These are phyloP conservation scores for Aspergillus affinis DNA, from an alignment of 495 filamentous ascomycete genomes.

Conservation along the genomic window DNA sequence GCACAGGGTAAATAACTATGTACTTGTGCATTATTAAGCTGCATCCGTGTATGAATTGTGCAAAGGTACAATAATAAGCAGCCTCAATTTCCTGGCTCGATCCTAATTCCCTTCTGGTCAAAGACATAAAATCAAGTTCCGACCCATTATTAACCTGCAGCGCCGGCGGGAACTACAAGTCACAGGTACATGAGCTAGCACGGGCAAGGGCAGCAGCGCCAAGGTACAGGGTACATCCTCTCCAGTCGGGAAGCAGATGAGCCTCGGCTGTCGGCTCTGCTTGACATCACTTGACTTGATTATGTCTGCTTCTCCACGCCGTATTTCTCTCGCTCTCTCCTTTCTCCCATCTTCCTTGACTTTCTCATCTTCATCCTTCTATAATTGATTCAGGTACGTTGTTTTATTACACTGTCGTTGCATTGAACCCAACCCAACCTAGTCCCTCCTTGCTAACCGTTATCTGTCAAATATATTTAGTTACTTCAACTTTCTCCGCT, in stretches of 20 bases:
- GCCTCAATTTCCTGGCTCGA: no score
- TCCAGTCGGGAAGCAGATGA: not conserved
- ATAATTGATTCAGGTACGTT: not conserved
- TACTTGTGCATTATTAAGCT: no score
- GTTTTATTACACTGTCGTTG: not conserved
- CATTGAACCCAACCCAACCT: no score
- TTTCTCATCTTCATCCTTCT: not conserved
- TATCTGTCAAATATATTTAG: slow-evolving; percentile 3
- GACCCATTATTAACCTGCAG: not conserved
- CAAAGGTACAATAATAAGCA: no score
- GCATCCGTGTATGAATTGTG: no score
- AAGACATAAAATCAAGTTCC: not conserved
- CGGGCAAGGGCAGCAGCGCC: not conserved
- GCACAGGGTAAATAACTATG: no score
- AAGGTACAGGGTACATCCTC: not conserved
- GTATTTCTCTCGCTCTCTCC: not conserved
- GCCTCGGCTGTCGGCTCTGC: not conserved
- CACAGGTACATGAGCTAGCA: not conserved
- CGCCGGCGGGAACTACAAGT: not conserved
- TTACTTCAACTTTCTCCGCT: not conserved
- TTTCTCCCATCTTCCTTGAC: not conserved
- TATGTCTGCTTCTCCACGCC: not conserved
- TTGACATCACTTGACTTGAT: not conserved
- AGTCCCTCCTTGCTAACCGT: not conserved
- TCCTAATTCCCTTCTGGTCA: not conserved